Conservation (phyloP, 495 filamentous ascomycete species). For the Tuber borchii region DNA sequence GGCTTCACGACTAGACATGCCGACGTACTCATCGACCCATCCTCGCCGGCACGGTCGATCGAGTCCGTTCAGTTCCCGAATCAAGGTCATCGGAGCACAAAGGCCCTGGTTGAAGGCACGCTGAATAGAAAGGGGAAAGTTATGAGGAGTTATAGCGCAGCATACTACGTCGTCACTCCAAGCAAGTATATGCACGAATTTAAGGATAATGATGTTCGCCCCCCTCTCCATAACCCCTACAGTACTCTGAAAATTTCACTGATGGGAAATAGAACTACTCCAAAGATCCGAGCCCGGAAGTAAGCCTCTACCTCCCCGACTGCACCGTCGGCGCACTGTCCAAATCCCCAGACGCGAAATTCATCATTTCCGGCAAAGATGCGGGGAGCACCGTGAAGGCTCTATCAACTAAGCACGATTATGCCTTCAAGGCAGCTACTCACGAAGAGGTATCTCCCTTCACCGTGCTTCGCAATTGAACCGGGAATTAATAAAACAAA, state of each 20-base stretch:
- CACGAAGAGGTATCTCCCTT: constrained; percentile 15
- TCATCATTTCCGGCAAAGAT: constrained; percentile 93
- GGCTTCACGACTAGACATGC: constrained; percentile 66
- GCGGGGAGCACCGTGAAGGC: constrained; percentile 49
- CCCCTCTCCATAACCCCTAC: not conserved
- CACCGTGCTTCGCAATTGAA: not conserved
- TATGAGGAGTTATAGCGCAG: constrained; percentile 63
- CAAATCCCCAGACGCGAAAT: constrained; percentile 61
- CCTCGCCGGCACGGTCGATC: constrained; percentile 62
- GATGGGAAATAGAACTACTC: constrained; percentile 51
- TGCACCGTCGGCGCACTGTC: constrained; percentile 61
- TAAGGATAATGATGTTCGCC: constrained; percentile 68
- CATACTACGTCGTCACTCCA: constrained; percentile 84
- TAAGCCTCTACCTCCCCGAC: constrained; percentile 87
- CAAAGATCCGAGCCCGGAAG: constrained; percentile 73
- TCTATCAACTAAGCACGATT: constrained; percentile 57
- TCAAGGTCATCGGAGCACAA: constrained; percentile 71
- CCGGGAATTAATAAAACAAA: not conserved
- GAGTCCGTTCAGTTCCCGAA: constrained; percentile 76
- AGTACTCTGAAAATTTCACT: not conserved
- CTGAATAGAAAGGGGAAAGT: constrained; percentile 81
- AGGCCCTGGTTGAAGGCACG: constrained; percentile 74
- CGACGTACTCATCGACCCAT: constrained; percentile 70
- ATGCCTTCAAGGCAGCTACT: constrained; percentile 53
- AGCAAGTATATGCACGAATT: constrained; percentile 88